Evolutionary conservation across 495 filamentous ascomycete species (phyloP), one percentile per base, ranked within the genome.

Genomic region (Penicillium macrosclerotiorum): DNA sequence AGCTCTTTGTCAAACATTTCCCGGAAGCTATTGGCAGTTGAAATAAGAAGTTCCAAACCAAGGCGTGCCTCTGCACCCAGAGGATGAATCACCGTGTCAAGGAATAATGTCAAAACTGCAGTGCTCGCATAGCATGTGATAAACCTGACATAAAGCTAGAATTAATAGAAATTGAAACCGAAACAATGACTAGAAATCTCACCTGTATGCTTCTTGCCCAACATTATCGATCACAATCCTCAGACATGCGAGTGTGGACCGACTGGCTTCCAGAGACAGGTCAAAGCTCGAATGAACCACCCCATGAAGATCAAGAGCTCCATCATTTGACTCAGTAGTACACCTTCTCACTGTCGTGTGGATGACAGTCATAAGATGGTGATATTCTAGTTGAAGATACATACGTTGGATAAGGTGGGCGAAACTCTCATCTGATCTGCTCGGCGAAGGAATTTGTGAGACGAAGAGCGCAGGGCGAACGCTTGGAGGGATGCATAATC

Each of bases 211-310:
- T 16, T 37, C 24, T 33, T 47, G 42, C 14, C n/a, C 42, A 36
- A 46, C 25, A 8, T 5, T 33, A 9, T 14, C 12, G 18, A 46
- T 17, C 8, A 57, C 46, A 33, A 25, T 2, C 23, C 19, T 42
- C n/a, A 57, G 24, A 14, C 49, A 57, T 18, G 31, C 40, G 0
- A 57, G 8, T 0, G 46, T 57, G 26, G 54, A 57, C 3, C 54
- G 45, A 36, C 54, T 50, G 8, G 54, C 54, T 19, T 19, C 29
- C 17, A 57, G 20, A 1, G 49, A 53, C 12, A 57, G 4, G 20
- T 57, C 54, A 20, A 57, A 57, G 41, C 54, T 57, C 19, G 54
- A 57, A 47, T 57, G 54, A 29, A 53, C 54, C 5, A 57, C 54
- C 7, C 16, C 20, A 40, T 57, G 54, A n/a, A 53, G 46, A 39